Evolutionary conservation across 441 rosid genomes (phyloP).

Genomic region (Flueggea neowawraea): DNA sequence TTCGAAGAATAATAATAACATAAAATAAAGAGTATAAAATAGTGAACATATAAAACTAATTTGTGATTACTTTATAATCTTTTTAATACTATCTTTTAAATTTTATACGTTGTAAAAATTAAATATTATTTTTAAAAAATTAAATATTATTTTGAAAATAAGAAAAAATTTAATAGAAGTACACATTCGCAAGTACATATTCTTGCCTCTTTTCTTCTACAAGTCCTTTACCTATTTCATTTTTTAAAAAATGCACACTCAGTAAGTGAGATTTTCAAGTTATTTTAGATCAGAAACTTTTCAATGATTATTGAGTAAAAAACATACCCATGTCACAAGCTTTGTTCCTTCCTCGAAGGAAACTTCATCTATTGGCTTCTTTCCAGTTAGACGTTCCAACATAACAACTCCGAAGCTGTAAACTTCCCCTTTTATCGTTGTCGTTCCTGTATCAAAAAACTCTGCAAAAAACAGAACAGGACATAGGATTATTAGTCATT

Average conservation of each 20-base stretch:
- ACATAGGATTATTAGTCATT: conserved; percentile 6
- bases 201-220: conserved; percentile 65
- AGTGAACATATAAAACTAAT: no score
- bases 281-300: no score
- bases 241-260: no score
- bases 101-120: no score
- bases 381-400: conserved; percentile 94
- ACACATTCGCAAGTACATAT: conserved; percentile 55
- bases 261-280: no score
- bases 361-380: conserved; percentile 94
- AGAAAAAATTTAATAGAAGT: no score
- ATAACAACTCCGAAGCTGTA: conserved; percentile 95
- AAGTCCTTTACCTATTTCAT: conserved; percentile 71
- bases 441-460: conserved; percentile 97
- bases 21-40: no score
- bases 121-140: no score
- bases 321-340: conserved; percentile 91
- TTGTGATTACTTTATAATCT: no score
- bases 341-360: conserved; percentile 98
- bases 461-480: conserved; percentile 39
- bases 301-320: neutral
- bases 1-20: no score
- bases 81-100: no score
- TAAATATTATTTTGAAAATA: no score
- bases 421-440: conserved; percentile 97